Evolutionary conservation across 2,329 filamentous ascomycete species (phyloP).

Genomic region (Aspergillus phoenicis): DNA sequence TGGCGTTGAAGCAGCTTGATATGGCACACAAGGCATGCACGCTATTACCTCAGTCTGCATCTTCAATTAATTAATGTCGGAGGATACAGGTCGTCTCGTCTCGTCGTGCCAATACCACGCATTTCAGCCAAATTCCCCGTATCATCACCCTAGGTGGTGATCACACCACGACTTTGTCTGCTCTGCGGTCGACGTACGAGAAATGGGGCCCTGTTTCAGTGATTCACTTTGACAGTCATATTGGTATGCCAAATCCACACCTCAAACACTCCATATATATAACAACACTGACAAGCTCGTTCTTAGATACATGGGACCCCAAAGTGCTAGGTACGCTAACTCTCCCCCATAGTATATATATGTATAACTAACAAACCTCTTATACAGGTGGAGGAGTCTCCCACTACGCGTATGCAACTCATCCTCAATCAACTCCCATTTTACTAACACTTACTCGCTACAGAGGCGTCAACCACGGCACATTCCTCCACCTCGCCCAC

Average conservation of each 20-base stretch:
- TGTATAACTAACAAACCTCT: not conserved
- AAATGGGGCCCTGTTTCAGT: slow-evolving; percentile 58
- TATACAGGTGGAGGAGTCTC: slow-evolving; percentile 21
- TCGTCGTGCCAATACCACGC: slow-evolving; percentile 47
- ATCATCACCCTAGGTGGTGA: slow-evolving; percentile 59
- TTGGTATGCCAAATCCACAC: slow-evolving; percentile 25
- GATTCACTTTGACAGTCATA: slow-evolving; percentile 61
- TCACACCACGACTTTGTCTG: slow-evolving; percentile 59
- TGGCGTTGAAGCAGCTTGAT: slow-evolving; percentile 57
- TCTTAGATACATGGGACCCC: slow-evolving; percentile 57
- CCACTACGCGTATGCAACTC: slow-evolving; percentile 36
- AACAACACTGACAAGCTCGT: not conserved
- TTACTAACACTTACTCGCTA: not conserved
- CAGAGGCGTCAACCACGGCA: slow-evolving; percentile 59
- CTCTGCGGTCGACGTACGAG: slow-evolving; percentile 52
- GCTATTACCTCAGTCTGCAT: not conserved
- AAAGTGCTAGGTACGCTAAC: slow-evolving; percentile 48
- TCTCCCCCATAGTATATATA: slow-evolving; percentile 44
- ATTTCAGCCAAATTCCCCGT: slow-evolving; percentile 40
- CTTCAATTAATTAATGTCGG: not conserved
- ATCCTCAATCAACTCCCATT: not conserved
- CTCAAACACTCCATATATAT: not conserved
- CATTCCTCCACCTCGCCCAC: slow-evolving; percentile 59
- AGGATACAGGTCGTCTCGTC: slow-evolving; percentile 46
- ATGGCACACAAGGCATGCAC: slow-evolving; percentile 50